Conservation (phyloP, 2,329 filamentous ascomycete species). For the Epichloe aotearoae region DNA sequence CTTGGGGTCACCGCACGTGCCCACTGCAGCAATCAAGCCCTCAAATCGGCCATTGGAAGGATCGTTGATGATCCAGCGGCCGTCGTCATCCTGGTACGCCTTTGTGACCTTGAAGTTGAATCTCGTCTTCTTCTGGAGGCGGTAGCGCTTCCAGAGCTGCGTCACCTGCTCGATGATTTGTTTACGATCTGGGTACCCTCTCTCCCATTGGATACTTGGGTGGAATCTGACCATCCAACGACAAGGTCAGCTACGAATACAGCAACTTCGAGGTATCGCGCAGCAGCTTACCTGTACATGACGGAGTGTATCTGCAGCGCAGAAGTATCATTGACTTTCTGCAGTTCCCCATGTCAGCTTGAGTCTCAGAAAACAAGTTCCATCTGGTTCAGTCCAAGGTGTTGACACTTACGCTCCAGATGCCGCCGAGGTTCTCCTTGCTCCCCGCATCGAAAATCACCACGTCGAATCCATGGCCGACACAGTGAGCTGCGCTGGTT, state of each 20-base stretch:
- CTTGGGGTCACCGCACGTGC: constrained; percentile 69
- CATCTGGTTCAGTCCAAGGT: not conserved
- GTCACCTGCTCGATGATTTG: constrained; percentile 63
- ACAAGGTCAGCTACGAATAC: not conserved
- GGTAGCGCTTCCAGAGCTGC: constrained; percentile 62
- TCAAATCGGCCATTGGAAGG: constrained; percentile 59
- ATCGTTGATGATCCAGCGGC: constrained; percentile 68
- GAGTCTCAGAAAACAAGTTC: not conserved
- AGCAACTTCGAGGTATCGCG: not conserved
- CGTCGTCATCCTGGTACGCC: constrained; percentile 53
- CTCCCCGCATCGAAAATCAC: constrained; percentile 62
- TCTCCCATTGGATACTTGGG: constrained; percentile 60
- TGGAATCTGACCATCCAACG: constrained; percentile 39
- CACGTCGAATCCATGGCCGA: constrained; percentile 76
- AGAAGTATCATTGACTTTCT: constrained; percentile 72
- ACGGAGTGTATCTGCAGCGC: constrained; percentile 72
- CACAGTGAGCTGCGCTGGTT: constrained; percentile 67
- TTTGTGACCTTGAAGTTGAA: constrained; percentile 60
- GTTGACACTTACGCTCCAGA: constrained; percentile 53
- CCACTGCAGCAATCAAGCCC: constrained; percentile 64
- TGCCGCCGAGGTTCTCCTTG: constrained; percentile 57
- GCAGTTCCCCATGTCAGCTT: not conserved
- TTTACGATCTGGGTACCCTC: constrained; percentile 63
- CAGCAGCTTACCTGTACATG: constrained; percentile 52
- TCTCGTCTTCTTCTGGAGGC: constrained; percentile 53